A percentile compares a stretch with the other conserved stretches of the same genome.
These are phyloP conservation scores for Cytospora schulzeri DNA, from an alignment of 2,329 filamentous ascomycete genomes.

Conservation along the genomic window DNA sequence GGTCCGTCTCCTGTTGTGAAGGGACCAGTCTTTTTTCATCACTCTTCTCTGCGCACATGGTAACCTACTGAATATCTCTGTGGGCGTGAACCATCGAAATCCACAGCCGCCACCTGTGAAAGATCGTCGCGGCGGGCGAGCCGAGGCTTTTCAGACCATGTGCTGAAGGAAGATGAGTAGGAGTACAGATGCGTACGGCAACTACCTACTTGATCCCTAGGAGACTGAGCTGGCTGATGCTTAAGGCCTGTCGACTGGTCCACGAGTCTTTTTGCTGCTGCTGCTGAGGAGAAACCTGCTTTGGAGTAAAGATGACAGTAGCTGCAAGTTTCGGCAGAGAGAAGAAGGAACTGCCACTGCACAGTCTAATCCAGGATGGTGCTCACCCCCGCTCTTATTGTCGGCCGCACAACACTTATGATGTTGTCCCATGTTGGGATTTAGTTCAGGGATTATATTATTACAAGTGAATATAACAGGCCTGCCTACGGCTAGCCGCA, in stretches of 20 bases:
- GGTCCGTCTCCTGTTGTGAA: no score
- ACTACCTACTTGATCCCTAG: background rate
- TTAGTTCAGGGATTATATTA: background rate
- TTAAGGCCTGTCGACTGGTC: background rate
- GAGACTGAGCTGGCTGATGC: background rate
- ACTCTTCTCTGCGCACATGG: no score
- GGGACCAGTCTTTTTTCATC: no score
- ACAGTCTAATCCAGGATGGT: background rate
- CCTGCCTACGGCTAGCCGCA: constrained; percentile 9
- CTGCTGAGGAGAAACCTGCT: background rate
- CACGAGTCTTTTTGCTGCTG: background rate
- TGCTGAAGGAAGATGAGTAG: background rate
- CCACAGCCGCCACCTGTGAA: background rate
- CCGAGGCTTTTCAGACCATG: no score
- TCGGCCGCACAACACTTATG: background rate
- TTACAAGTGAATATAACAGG: background rate
- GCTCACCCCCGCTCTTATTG: background rate
- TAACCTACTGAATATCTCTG: no score
- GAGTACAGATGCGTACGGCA: no score
- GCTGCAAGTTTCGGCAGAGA: background rate
- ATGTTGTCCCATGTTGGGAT: background rate
- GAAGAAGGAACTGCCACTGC: no score
- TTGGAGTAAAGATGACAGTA: constrained; percentile 11
- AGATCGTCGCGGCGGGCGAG: no score
- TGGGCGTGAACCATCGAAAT: background rate